A percentile compares a stretch with the other conserved stretches of the same genome.
Evolutionary conservation across 495 filamentous ascomycete genomes (phyloP).

Genomic region (Lasiosphaeria hispida): DNA sequence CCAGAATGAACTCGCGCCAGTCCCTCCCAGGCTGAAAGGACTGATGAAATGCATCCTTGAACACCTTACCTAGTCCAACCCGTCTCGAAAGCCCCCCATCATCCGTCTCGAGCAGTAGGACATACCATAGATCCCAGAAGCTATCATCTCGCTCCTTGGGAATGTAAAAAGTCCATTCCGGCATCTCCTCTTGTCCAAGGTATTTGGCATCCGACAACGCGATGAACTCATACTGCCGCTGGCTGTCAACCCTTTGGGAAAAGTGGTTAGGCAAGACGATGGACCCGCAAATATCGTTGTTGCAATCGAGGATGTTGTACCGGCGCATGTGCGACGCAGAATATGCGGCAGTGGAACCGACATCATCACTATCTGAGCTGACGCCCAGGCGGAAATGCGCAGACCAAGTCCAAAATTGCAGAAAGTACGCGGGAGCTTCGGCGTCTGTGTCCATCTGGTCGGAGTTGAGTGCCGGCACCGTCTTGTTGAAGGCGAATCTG

Average conservation of each 20-base stretch:
- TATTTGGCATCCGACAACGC: conserved; percentile 38
- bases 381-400: conserved; percentile 1
- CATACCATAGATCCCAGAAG: conserved; percentile 19
- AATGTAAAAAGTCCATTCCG: conserved; percentile 35
- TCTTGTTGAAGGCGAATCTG: neutral
- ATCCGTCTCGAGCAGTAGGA: conserved; percentile 16
- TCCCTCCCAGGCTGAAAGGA: conserved; percentile 7
- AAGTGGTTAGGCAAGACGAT: conserved; percentile 4
- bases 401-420: conserved; percentile 12
- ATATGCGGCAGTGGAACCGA: too few relatives aligned
- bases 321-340: neutral
- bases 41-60: conserved; percentile 15
- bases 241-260: neutral
- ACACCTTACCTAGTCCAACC: conserved; percentile 22
- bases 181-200: conserved; percentile 27
- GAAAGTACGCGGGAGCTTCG: neutral
- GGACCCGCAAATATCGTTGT: conserved; percentile 5
- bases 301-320: conserved; percentile 5
- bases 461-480: neutral
- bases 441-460: conserved; percentile 1
- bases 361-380: too few relatives aligned
- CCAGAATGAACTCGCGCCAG: conserved; percentile 10
- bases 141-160: conserved; percentile 16
- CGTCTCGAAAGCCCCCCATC: conserved; percentile 6
- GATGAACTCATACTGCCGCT: conserved; percentile 22